Evolutionary conservation across 148 eudicot species (phyloP).

Genomic region (Diospyros kaki): DNA sequence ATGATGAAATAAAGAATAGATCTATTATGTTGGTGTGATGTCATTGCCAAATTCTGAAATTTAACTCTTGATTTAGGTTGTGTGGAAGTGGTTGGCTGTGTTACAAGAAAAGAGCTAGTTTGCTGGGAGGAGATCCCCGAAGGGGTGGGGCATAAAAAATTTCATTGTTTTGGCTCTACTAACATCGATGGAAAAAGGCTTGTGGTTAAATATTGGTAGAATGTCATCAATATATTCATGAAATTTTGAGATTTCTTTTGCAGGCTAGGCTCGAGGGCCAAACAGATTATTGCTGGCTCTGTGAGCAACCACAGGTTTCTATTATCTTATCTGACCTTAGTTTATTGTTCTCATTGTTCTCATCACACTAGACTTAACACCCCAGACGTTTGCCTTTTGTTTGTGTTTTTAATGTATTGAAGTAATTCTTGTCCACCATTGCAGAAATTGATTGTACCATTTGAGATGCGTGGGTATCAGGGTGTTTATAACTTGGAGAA

Average conservation of each 20-base stretch:
- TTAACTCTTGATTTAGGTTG: constrained; percentile 45
- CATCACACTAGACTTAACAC: background rate
- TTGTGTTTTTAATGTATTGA: background rate
- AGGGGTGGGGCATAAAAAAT: constrained; percentile 41
- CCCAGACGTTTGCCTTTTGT: background rate
- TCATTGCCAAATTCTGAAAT: background rate
- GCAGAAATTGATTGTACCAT: constrained; percentile 58
- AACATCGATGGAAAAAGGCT: background rate
- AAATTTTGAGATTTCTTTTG: constrained; percentile 4
- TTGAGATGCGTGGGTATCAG: constrained; percentile 71
- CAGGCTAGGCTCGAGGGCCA: constrained; percentile 61
- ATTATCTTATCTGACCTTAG: background rate
- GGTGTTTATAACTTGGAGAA: constrained; percentile 65
- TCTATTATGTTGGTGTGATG: background rate
- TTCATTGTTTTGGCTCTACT: background rate
- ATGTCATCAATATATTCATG: background rate
- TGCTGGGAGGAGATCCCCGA: constrained; percentile 65
- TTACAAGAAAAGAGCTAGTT: constrained; percentile 60
- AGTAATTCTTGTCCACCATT: constrained; percentile 9
- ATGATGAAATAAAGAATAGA: too few species aligned
- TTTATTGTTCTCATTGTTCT: background rate
- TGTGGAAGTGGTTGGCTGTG: constrained; percentile 75
- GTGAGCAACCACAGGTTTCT: constrained; percentile 58
- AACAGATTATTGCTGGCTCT: constrained; percentile 58
- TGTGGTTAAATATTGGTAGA: background rate